Conservation (phyloP, 352 stramenopile genomes). For the Globisporangium uncinulatum region DNA sequence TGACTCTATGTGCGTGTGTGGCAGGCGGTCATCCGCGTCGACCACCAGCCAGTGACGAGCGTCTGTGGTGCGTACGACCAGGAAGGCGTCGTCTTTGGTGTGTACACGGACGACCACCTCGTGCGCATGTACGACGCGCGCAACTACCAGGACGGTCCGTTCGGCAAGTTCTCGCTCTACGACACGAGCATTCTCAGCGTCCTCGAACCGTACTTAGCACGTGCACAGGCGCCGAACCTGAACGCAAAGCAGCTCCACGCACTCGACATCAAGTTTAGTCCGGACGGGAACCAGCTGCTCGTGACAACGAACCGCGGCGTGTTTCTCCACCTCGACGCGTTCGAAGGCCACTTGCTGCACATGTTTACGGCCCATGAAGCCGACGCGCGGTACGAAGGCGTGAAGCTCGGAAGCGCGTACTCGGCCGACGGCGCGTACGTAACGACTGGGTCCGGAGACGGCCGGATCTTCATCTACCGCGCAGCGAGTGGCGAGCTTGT, state of each 20-base stretch:
- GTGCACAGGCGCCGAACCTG: conserved; percentile 42
- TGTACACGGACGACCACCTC: conserved; percentile 82
- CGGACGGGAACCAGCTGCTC: conserved; percentile 79
- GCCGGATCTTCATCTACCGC: conserved; percentile 67
- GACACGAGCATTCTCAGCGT: conserved; percentile 57
- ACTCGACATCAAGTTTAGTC: conserved; percentile 79
- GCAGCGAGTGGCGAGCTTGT: conserved; percentile 50
- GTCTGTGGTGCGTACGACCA: conserved; percentile 78
- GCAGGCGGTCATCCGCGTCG: conserved; percentile 49
- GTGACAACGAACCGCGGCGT: conserved; percentile 78
- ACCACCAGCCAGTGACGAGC: conserved; percentile 55
- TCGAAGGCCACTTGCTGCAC: conserved; percentile 77
- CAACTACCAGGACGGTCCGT: conserved; percentile 84
- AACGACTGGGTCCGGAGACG: conserved; percentile 64
- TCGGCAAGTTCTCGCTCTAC: conserved; percentile 86
- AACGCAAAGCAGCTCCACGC: conserved; percentile 63
- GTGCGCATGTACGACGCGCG: conserved; percentile 87
- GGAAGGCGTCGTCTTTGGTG: conserved; percentile 80
- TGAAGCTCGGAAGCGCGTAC: conserved; percentile 61
- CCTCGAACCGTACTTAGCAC: conserved; percentile 58
- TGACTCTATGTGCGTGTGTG: no score
- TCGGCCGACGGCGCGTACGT: conserved; percentile 76
- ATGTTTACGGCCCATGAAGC: conserved; percentile 54
- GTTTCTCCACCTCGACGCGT: conserved; percentile 80
- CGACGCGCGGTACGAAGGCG: conserved; percentile 18